Base-by-base conservation (phyloP, 306 rosid species). In the Urtica urens region DNA sequence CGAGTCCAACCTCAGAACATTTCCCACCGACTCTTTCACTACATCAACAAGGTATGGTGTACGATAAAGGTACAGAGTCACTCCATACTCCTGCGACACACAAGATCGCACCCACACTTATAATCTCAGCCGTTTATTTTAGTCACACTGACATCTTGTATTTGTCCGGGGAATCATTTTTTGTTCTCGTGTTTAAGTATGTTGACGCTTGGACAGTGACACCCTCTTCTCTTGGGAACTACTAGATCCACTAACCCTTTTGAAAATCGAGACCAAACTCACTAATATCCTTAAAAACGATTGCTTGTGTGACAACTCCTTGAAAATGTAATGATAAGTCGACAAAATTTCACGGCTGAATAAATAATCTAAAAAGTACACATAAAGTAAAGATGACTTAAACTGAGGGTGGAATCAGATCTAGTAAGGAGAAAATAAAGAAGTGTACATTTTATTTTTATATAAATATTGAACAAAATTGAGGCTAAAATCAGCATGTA, bases 41-140 rank as follows among this genome's bases (percentile, higher is more conserved):
- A 90, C 57, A 63, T 90, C 99, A 13, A 90, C 99, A 8, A 90
- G 82, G 64, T 74, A 90, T 1, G 94, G 78, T 14, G 99, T 77
- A 31, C 82, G 84, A 71, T 74, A 81, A 8, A 85, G 76, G 9
- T 38, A 61, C 69, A 90, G 41, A 5, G 70, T 77, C 23, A 85
- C 95, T 41, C 73, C 87, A 42, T 75, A 81, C 11, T 81, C 95
- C 99, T 90, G 74, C 68, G 55, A 62, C 57, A 38, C 54, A 70
- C 17, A 62, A 40, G 23, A 2, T 6, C 26, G 33, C 9, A n/a
- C n/a, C 41, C 18, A 6, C 10, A 2, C 14, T 31, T 12, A 17
- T 8, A 13, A 30, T 29, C 38, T 11, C 26, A 25, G 5, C 23
- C 17, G 42, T 10, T 33, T 6, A 0, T 28, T 18, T 1, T 49